A percentile compares a stretch with the other conserved stretches of the same genome.
Evolutionary conservation across 768 basidiomycete species (phyloP).

Genomic region (Glaciozyma antarctica): DNA sequence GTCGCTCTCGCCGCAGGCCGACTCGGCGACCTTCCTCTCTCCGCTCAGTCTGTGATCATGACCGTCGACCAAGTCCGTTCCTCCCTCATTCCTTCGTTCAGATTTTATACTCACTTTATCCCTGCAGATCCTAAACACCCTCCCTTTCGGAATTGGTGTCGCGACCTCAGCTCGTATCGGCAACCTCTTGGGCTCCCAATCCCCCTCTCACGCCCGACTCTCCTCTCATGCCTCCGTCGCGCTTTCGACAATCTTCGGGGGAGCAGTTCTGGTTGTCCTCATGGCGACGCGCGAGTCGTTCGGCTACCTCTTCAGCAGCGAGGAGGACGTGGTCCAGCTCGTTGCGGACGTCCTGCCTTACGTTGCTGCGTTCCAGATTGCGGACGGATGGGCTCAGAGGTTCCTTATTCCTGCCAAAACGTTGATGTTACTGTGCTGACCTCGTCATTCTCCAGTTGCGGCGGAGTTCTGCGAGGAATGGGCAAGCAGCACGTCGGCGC

Average conservation of each 20-base stretch:
- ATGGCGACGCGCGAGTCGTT: constrained; percentile 54
- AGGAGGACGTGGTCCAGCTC: constrained; percentile 48
- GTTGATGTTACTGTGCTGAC: background rate
- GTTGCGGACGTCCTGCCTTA: constrained; percentile 50
- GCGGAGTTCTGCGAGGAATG: constrained; percentile 16
- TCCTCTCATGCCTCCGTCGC: constrained; percentile 58
- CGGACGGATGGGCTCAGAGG: constrained; percentile 49
- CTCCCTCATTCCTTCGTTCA: background rate
- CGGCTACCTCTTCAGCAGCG: constrained; percentile 62
- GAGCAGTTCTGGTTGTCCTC: constrained; percentile 53
- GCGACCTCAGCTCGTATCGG: constrained; percentile 65
- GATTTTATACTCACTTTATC: background rate
- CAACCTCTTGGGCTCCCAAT: constrained; percentile 57
- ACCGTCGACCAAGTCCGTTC: constrained; percentile 50
- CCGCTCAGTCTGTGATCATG: constrained; percentile 71
- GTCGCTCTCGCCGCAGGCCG: constrained; percentile 67
- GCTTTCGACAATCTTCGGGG: constrained; percentile 54
- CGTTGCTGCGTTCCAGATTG: constrained; percentile 52
- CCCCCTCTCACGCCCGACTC: constrained; percentile 48
- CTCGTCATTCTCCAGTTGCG: background rate
- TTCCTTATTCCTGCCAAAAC: constrained; percentile 41
- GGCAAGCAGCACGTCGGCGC: constrained; percentile 61
- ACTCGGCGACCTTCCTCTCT: constrained; percentile 57
- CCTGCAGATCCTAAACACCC: constrained; percentile 53
- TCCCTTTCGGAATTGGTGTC: constrained; percentile 66